Conservation (phyloP, 176 grass and related monocot genomes). For the Eleusine coracana region DNA sequence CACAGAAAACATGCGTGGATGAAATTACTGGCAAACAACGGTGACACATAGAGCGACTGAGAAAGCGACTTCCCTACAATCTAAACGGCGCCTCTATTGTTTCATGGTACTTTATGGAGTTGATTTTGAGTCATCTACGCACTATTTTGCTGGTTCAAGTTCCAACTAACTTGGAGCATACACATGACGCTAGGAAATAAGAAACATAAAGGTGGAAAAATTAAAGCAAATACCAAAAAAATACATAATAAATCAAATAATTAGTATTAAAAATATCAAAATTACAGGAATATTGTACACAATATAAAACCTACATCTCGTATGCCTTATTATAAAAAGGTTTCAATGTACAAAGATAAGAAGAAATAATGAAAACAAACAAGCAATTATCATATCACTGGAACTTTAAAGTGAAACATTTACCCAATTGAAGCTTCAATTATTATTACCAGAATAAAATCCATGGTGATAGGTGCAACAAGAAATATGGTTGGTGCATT, state of each 20-base stretch:
- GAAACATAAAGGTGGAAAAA: neutral
- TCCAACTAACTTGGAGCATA: conserved; percentile 6
- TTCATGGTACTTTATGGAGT: neutral
- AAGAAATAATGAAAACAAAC: neutral
- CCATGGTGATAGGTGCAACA: neutral
- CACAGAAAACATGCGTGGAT: too few relatives aligned
- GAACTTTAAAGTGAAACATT: neutral
- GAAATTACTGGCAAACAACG: conserved; percentile 15
- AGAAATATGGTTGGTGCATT: neutral
- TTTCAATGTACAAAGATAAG: neutral
- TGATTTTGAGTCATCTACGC: conserved; percentile 5
- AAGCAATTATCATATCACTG: neutral
- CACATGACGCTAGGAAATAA: neutral
- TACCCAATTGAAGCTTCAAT: neutral
- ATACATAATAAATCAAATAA: neutral
- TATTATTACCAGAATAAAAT: neutral
- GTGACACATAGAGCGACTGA: neutral
- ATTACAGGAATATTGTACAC: neutral
- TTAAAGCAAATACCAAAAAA: neutral
- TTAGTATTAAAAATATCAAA: neutral
- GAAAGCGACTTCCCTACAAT: too few relatives aligned
- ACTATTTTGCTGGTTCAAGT: neutral
- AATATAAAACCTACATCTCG: neutral
- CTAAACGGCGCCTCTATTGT: too few relatives aligned
- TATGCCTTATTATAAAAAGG: neutral